A percentile compares a stretch with the other conserved stretches of the same genome.
phyloP scores from a whole-genome alignment of 805 yeast genomes.

The Ascoidea rubescens region DNA sequence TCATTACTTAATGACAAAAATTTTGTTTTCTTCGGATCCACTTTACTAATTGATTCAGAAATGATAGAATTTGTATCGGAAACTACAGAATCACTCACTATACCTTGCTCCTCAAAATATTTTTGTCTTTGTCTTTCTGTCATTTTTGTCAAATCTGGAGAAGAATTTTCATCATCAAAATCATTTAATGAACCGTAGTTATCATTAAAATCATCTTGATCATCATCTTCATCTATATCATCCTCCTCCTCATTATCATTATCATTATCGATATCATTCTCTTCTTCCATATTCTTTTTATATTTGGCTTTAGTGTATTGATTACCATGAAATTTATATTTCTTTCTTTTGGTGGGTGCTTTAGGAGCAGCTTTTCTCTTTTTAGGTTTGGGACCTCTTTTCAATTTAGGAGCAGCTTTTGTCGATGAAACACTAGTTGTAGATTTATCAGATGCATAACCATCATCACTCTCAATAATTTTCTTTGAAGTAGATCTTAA shows the following conservation, averaged over 20 bases:
- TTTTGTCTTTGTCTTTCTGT: slow-evolving; percentile 44
- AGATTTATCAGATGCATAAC: background rate
- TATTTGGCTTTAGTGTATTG: background rate
- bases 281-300: slow-evolving; percentile 1
- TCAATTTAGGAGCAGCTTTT: slow-evolving; percentile 5
- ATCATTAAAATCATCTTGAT: slow-evolving; percentile 15
- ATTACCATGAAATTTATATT: background rate
- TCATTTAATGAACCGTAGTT: slow-evolving; percentile 4
- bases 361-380: background rate
- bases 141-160: slow-evolving; percentile 31
- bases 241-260: slow-evolving; percentile 18
- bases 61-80: background rate
- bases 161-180: slow-evolving; percentile 27
- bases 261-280: slow-evolving; percentile 10
- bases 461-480: background rate
- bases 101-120: slow-evolving; percentile 20
- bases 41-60: slow-evolving; percentile 4
- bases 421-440: background rate
- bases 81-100: background rate
- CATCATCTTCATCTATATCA: slow-evolving; percentile 8
- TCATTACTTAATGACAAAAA: slow-evolving; percentile 25
- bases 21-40: slow-evolving; percentile 8
- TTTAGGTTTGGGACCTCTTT: slow-evolving; percentile 1
- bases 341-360: background rate
- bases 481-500: background rate